Evolutionary conservation across 164 flowering plant species (phyloP), one percentile per base, ranked within the genome.

Genomic region (Vitis cinerea): DNA sequence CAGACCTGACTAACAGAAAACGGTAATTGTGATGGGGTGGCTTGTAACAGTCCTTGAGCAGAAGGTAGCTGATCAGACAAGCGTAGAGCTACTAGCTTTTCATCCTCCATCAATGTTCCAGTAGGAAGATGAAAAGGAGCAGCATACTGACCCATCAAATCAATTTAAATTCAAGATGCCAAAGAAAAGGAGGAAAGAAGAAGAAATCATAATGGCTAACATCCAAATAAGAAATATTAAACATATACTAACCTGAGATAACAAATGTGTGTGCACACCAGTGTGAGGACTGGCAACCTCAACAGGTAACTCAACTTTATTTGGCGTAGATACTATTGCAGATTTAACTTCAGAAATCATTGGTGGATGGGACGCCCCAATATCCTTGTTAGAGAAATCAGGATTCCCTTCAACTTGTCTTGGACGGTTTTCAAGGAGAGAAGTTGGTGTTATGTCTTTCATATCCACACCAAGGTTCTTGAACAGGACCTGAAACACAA

Each of bases 331-430:
- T n/a, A 87, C 72, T 19, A 80, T 71, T 65, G 75, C 88, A 19
- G 97, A 37, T 71, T 90, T 93, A 31, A 79, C 82, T 65, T 93
- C 97, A 79, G 90, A 68, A 61, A 85, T 79, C 49, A 85, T 76
- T 71, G 78, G 92, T 30, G 89, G 78, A 59, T 87, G 99, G 55
- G 98, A 65, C 61, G 80, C 80, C 71, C 80, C 92, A 59, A 86
- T 68, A 74, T 93, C 99, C 75, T 95, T 93, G 59, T 86, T 93
- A 10, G 98, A 93, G 71, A 96, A 96, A 79, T 96, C 99, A 78
- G 98, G 98, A 82, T 96, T 96, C 53, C 98, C 98, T 82, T 93
- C 98, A 53, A 88, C 73, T 75, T 89, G 95, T 74, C 99, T 75
- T 23, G 78, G 81, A 37, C 92, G 85, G 69, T 93, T 97, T 79